phyloP scores from a whole-genome alignment of 78 protist species.

The Dictyostelium capitatum region DNA sequence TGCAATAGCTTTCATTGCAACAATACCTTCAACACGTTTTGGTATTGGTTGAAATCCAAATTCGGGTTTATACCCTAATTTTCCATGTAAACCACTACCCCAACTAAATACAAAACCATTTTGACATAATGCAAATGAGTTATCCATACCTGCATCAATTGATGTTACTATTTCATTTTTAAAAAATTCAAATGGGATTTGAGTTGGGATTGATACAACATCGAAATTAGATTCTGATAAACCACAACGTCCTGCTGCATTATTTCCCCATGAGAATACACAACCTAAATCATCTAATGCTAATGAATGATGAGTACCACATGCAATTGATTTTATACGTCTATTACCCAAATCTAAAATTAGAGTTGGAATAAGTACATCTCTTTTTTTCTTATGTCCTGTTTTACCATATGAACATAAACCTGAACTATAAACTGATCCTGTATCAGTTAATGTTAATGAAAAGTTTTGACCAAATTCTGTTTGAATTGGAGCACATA shows the following conservation, averaged over 20 bases:
- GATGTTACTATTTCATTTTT: background rate
- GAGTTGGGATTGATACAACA: background rate
- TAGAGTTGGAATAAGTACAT: background rate
- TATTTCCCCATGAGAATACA: slow-evolving; percentile 38
- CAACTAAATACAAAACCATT: slow-evolving; percentile 14
- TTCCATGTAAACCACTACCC: background rate
- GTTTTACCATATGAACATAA: background rate
- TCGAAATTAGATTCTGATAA: background rate
- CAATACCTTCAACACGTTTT: background rate
- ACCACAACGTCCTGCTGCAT: slow-evolving; percentile 13
- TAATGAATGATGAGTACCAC: slow-evolving; percentile 50
- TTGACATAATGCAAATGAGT: background rate
- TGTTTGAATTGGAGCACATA: slow-evolving; percentile 11
- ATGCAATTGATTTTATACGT: slow-evolving; percentile 21
- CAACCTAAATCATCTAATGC: slow-evolving; percentile 23
- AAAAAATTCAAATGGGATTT: background rate
- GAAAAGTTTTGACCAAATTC: slow-evolving; percentile 46
- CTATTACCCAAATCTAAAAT: background rate
- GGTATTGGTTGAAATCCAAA: slow-evolving; percentile 38
- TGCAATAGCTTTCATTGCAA: background rate
- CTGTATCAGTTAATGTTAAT: slow-evolving; percentile 63
- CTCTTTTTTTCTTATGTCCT: slow-evolving; percentile 20
- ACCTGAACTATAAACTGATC: slow-evolving; percentile 30
- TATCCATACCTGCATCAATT: slow-evolving; percentile 44
- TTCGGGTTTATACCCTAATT: background rate